Percentiles rank a stretch among this genome's conserved stretches.
Evolutionary conservation across 306 rosid genomes (phyloP).

Genomic region (Malus asiatica): DNA sequence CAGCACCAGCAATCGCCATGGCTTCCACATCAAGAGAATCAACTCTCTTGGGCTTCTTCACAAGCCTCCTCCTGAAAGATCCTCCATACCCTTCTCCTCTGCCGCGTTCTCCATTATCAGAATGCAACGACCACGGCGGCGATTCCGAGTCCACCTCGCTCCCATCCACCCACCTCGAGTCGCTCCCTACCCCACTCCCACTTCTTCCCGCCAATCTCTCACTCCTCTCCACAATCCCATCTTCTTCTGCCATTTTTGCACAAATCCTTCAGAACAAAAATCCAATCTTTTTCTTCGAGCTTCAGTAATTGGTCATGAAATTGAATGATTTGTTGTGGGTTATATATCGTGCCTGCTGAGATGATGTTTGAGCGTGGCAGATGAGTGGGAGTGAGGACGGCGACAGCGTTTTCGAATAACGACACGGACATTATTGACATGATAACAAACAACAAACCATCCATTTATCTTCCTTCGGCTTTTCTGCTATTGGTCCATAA

Average conservation of each 20-base stretch:
- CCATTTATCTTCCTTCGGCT: background rate
- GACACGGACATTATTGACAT: background rate
- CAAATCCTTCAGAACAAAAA: slow-evolving; percentile 14
- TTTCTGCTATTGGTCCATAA: too few species aligned
- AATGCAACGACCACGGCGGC: slow-evolving; percentile 31
- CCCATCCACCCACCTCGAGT: slow-evolving; percentile 85
- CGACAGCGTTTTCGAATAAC: background rate
- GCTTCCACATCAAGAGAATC: slow-evolving; percentile 94
- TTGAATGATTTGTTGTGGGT: background rate
- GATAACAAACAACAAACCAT: background rate
- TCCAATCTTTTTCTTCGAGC: background rate
- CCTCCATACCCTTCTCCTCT: slow-evolving; percentile 59
- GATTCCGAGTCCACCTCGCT: slow-evolving; percentile 68
- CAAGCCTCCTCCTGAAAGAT: slow-evolving; percentile 65
- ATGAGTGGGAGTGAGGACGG: background rate
- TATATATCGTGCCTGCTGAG: background rate
- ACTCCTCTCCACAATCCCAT: slow-evolving; percentile 65
- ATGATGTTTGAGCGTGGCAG: background rate
- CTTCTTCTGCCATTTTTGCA: slow-evolving; percentile 39
- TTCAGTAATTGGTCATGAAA: background rate
- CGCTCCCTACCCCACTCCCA: slow-evolving; percentile 32
- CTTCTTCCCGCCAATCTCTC: slow-evolving; percentile 38
- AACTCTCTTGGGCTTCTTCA: slow-evolving; percentile 71
- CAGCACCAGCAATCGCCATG: slow-evolving; percentile 67
- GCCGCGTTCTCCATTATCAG: slow-evolving; percentile 32